phyloP scores from a whole-genome alignment of 306 rosid species.

The Ormosia emarginata region DNA sequence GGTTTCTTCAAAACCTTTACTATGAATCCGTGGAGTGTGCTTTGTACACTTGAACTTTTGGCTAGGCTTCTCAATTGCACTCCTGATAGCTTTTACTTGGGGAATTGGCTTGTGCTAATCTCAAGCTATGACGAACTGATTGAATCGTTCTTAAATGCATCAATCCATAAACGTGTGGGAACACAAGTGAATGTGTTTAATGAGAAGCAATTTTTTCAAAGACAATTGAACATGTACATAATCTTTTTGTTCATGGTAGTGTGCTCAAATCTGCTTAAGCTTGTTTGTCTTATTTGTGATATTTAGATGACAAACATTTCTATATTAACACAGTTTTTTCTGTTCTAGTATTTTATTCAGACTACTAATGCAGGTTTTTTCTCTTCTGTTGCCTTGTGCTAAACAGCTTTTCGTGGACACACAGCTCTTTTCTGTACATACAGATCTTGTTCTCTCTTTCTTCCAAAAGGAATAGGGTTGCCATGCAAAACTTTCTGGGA shows the following conservation, averaged over 20 bases:
- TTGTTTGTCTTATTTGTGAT: not conserved
- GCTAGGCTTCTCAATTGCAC: not conserved
- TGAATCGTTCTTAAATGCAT: not conserved
- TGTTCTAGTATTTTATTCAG: not conserved
- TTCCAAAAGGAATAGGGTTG: constrained; percentile 79
- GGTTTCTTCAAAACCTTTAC: not conserved
- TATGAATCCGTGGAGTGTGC: not conserved
- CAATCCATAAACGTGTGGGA: not conserved
- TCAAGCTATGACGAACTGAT: not conserved
- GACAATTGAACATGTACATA: not conserved
- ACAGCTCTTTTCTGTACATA: constrained; percentile 92
- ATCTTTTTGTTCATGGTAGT: not conserved
- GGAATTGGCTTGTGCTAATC: not conserved
- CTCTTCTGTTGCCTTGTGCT: constrained; percentile 23
- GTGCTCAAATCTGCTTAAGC: not conserved
- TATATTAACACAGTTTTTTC: not conserved
- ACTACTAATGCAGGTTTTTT: constrained; percentile 27
- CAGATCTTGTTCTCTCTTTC: constrained; percentile 91
- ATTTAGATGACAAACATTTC: not conserved
- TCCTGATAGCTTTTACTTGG: not conserved
- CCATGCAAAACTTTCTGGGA: constrained; percentile 20
- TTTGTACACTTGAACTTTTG: not conserved
- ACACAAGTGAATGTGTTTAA: not conserved
- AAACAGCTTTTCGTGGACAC: constrained; percentile 92
- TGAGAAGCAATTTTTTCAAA: not conserved